Conservation (phyloP, 108 stramenopile species). For the Pseudonitzschia multiseries region DNA sequence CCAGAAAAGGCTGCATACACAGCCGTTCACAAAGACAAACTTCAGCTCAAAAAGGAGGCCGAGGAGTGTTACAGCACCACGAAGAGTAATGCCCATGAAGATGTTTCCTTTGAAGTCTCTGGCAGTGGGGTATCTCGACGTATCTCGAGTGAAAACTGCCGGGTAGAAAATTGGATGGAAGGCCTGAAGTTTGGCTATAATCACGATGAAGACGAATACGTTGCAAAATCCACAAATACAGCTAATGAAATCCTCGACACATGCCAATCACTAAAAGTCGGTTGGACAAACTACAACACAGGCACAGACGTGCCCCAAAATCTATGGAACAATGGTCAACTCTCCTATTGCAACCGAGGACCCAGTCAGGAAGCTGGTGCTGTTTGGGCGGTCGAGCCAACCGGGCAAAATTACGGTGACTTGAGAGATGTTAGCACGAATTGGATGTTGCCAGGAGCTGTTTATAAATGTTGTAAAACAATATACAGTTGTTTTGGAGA, state of each 20-base stretch:
- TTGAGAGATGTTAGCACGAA: not conserved
- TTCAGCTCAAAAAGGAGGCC: not conserved
- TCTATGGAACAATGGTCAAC: not conserved
- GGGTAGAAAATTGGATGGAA: not conserved
- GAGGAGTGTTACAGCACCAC: not conserved
- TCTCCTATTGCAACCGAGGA: not conserved
- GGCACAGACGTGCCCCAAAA: not conserved
- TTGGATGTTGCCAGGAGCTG: conserved; percentile 1
- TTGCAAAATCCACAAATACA: not conserved
- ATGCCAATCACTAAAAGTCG: not conserved
- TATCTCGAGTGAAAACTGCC: not conserved
- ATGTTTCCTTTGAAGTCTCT: not conserved
- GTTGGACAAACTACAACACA: not conserved
- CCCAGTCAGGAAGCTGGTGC: not conserved
- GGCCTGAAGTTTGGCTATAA: not conserved
- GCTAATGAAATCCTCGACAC: not conserved
- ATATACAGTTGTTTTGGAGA: conserved; percentile 10
- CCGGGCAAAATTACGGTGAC: not conserved
- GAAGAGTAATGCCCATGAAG: not conserved
- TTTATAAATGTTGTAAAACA: conserved; percentile 4
- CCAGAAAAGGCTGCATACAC: conserved; percentile 4
- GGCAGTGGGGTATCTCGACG: not conserved
- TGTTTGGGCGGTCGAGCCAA: conserved; percentile 1
- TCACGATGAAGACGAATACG: not conserved
- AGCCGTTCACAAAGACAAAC: not conserved